Base-by-base conservation (phyloP, 495 filamentous ascomycete genomes). In the Penicillium parvum region DNA sequence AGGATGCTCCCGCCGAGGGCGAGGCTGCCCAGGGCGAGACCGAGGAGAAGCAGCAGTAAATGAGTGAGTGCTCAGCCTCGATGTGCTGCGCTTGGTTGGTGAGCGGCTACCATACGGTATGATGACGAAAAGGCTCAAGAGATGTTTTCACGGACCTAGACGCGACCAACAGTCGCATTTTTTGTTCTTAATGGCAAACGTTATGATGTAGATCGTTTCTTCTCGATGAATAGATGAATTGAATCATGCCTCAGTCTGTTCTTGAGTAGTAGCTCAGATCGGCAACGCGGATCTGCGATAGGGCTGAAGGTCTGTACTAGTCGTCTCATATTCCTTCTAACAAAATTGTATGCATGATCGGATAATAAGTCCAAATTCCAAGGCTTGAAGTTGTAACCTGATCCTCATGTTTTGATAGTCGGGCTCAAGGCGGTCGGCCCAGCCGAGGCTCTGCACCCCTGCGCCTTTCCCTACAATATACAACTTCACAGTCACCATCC, bases 1-100 rank as follows among this genome's bases (percentile, higher is more conserved):
- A 76, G 53, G 76, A 80, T 45, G 70, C 73, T 11, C 66, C 66
- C 26, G 52, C 59, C 16, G 64, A 69, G 33, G 67, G 59, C 25
- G 70, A 72, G 43, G 61, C 53, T 30, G 48, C 65, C 19, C 45
- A 68, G 50, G 56, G 58, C 25, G 68, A 71, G 37, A 43, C 57
- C 32, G 69, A 71, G 43, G 61, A 73, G 41, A 68, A 71, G 69
- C 69, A 71, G 69, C 69, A 69, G 65, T 68, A 64, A 52, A 61
- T 50, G 7, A n/a, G n/a, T n/a, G n/a, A n/a, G n/a, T n/a, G n/a
- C n/a, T n/a, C n/a, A n/a, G n/a, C n/a, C n/a, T n/a, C n/a, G n/a
- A n/a, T n/a, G n/a, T n/a, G n/a, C n/a, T n/a, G n/a, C n/a, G n/a
- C n/a, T n/a, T n/a, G 9, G 1, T 16, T 3, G 25, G 25, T 21